Evolutionary conservation across 176 grass and related monocot species (phyloP).

Genomic region (Tillandsia leiboldiana): DNA sequence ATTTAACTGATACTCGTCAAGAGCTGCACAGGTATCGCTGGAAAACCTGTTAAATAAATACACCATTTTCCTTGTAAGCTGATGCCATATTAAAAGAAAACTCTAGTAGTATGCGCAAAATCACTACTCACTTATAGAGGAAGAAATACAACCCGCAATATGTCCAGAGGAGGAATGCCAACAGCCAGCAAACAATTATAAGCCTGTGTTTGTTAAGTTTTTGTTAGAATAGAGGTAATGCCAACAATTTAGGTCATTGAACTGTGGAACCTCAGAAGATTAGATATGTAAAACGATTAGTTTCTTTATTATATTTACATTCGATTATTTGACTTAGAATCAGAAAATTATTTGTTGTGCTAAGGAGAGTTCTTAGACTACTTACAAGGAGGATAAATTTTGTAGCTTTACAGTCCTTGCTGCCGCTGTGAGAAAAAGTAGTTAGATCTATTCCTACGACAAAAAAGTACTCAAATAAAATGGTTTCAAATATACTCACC

Average conservation of each 20-base stretch:
- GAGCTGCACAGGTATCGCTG: constrained; percentile 58
- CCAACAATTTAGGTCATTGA: neutral
- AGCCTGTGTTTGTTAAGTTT: constrained; percentile 31
- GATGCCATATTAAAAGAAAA: neutral
- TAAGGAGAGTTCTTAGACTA: neutral
- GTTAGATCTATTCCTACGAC: constrained; percentile 1
- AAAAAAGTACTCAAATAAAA: neutral
- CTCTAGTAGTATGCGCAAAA: neutral
- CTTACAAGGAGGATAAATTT: constrained; percentile 40
- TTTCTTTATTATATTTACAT: neutral
- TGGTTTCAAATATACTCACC: constrained; percentile 28
- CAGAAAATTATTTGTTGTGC: neutral
- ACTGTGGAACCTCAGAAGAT: neutral
- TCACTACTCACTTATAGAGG: constrained; percentile 46
- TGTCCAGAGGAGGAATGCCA: constrained; percentile 62
- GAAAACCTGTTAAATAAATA: constrained; percentile 38
- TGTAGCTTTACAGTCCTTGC: constrained; percentile 37
- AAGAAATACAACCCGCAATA: constrained; percentile 85
- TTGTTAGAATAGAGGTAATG: neutral
- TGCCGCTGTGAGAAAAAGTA: constrained; percentile 30
- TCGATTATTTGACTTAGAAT: too few relatives aligned
- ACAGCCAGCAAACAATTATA: constrained; percentile 60
- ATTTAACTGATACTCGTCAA: constrained; percentile 70
- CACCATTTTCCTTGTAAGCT: neutral
- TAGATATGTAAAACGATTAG: neutral